phyloP scores from a whole-genome alignment of 495 filamentous ascomycete genomes.

The Penicillium subrubescens region DNA sequence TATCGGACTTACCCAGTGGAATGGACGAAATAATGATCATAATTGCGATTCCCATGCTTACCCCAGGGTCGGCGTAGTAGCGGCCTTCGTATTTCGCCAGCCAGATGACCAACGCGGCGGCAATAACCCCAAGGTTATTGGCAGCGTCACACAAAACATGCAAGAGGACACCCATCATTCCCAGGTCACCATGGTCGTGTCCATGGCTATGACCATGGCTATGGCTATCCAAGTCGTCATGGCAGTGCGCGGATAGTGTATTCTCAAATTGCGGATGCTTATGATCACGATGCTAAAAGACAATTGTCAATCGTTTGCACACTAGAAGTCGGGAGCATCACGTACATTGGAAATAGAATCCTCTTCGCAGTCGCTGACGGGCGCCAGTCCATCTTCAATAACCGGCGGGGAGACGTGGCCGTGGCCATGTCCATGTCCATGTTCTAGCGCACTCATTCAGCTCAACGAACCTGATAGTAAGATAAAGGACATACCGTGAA shows the following conservation, averaged over 20 bases:
- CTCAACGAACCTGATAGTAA: neutral
- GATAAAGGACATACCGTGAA: constrained; percentile 58
- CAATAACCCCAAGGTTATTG: constrained; percentile 54
- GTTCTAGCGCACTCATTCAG: constrained; percentile 22
- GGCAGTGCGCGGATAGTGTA: constrained; percentile 1
- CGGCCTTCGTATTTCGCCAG: constrained; percentile 38
- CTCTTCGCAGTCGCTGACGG: constrained; percentile 11
- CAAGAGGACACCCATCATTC: constrained; percentile 50
- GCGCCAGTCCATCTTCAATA: constrained; percentile 15
- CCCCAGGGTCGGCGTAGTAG: constrained; percentile 52
- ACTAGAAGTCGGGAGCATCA: neutral
- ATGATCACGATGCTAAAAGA: constrained; percentile 24
- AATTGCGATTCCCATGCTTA: constrained; percentile 47
- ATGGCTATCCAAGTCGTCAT: constrained; percentile 40
- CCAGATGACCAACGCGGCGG: constrained; percentile 49
- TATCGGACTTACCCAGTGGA: constrained; percentile 34
- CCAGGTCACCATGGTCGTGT: constrained; percentile 44
- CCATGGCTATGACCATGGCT: constrained; percentile 32
- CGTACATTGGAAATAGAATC: constrained; percentile 24
- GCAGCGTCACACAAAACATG: constrained; percentile 53
- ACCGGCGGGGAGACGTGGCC: constrained; percentile 5
- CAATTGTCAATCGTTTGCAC: constrained; percentile 2
- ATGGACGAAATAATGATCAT: constrained; percentile 47
- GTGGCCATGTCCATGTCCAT: constrained; percentile 20
- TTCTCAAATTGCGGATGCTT: constrained; percentile 24